Conservation (phyloP, 345 rosid species). For the Pistacia atlantica region DNA sequence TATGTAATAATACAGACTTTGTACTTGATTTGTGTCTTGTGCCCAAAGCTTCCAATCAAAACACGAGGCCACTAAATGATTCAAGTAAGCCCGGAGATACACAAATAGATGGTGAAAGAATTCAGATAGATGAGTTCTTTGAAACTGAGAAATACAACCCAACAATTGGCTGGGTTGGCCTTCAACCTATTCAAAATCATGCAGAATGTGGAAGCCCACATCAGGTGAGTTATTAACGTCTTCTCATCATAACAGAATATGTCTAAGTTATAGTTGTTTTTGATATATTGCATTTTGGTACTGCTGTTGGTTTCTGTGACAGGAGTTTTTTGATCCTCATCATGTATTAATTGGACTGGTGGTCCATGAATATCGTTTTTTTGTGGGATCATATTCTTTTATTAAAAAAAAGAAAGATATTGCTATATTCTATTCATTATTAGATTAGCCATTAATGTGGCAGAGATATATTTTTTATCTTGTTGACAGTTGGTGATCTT, state of each 20-base stretch:
- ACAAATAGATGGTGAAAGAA: constrained; percentile 26
- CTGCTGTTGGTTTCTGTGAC: background rate
- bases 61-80: constrained; percentile 27
- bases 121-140: constrained; percentile 48
- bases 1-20: constrained; percentile 68
- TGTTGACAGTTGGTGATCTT: background rate
- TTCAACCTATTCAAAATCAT: constrained; percentile 23
- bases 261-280: background rate
- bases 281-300: background rate
- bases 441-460: background rate
- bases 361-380: too few relatives aligned
- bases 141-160: constrained; percentile 53
- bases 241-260: background rate
- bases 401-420: too few relatives aligned
- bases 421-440: too few relatives aligned
- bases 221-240: constrained; percentile 29
- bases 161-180: constrained; percentile 52
- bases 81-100: constrained; percentile 30
- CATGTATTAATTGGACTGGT: too few relatives aligned
- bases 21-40: constrained; percentile 68
- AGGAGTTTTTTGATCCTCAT: background rate
- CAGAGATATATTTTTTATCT: too few relatives aligned
- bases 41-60: constrained; percentile 41
- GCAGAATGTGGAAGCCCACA: constrained; percentile 23
- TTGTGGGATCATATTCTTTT: too few relatives aligned